These are phyloP conservation scores for Cyanidium caldarium DNA, from an alignment of 23 red algal species.

Conservation along the genomic window DNA sequence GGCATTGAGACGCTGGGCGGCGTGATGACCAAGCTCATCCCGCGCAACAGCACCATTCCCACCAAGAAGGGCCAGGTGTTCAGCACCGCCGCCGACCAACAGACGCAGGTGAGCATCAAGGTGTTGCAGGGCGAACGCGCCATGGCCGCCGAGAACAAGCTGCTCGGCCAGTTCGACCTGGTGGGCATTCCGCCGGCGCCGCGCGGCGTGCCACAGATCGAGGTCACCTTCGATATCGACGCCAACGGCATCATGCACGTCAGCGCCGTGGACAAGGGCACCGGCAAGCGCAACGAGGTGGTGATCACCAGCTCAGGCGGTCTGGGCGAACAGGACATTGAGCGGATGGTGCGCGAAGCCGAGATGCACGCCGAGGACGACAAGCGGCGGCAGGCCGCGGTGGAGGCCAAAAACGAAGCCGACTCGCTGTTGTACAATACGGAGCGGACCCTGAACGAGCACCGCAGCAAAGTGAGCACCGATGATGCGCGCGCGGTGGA, in stretches of 20 bases:
- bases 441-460: constrained; percentile 75
- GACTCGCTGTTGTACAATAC: constrained; percentile 77
- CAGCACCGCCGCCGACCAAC: constrained; percentile 32
- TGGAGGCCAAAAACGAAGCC: constrained; percentile 80
- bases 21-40: constrained; percentile 42
- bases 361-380: constrained; percentile 66
- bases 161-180: constrained; percentile 42
- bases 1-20: constrained; percentile 58
- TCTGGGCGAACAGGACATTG: constrained; percentile 56
- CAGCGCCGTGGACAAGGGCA: constrained; percentile 37
- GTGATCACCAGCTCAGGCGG: constrained; percentile 42
- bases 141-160: constrained; percentile 47
- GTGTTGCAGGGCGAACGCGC: constrained; percentile 49
- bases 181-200: constrained; percentile 59
- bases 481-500: constrained; percentile 43
- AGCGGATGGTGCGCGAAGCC: constrained; percentile 74
- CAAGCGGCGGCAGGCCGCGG: constrained; percentile 42
- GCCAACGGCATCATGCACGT: constrained; percentile 65
- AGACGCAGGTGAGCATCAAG: constrained; percentile 60
- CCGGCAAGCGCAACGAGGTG: constrained; percentile 31
- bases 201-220: constrained; percentile 43
- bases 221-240: constrained; percentile 56
- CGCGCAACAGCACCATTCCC: constrained; percentile 44
- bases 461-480: constrained; percentile 48
- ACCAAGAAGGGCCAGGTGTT: constrained; percentile 48